Evolutionary conservation across 352 stramenopile species (phyloP).

Genomic region (Pythium utonaiense): DNA sequence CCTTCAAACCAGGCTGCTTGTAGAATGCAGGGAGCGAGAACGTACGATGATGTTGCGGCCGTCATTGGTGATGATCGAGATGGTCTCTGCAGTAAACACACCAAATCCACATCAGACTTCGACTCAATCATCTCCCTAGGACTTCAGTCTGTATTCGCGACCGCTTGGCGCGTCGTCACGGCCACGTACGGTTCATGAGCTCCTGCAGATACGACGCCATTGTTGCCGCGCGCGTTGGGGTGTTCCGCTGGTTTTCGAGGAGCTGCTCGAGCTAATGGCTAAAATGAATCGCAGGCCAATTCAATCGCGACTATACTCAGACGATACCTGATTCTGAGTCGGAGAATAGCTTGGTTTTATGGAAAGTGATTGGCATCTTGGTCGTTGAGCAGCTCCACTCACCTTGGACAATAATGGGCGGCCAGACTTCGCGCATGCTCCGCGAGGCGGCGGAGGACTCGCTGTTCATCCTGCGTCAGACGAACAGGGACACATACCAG

Average conservation of each 20-base stretch:
- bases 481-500: conserved; percentile 65
- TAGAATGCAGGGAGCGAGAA: no score
- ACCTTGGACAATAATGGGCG: conserved; percentile 46
- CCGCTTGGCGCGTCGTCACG: neutral
- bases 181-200: conserved; percentile 73
- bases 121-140: neutral
- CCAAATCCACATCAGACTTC: neutral
- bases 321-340: conserved; percentile 8
- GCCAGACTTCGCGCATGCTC: conserved; percentile 78
- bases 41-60: conserved; percentile 92
- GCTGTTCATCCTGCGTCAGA: conserved; percentile 76
- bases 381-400: neutral
- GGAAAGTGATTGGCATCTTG: neutral
- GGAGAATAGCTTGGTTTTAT: conserved; percentile 9
- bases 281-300: conserved; percentile 27
- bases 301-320: conserved; percentile 21
- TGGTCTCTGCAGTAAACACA: conserved; percentile 48
- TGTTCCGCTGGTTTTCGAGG: neutral
- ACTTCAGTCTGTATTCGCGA: neutral
- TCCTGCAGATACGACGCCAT: conserved; percentile 86
- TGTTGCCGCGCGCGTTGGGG: conserved; percentile 12
- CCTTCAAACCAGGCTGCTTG: no score
- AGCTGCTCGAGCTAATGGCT: neutral
- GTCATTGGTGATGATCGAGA: conserved; percentile 93
- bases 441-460: conserved; percentile 75